Percentiles rank a stretch among this genome's conserved stretches.
These are phyloP conservation scores for Halocafeteria seosinensis DNA, from an alignment of 108 stramenopile species.

Conservation along the genomic window DNA sequence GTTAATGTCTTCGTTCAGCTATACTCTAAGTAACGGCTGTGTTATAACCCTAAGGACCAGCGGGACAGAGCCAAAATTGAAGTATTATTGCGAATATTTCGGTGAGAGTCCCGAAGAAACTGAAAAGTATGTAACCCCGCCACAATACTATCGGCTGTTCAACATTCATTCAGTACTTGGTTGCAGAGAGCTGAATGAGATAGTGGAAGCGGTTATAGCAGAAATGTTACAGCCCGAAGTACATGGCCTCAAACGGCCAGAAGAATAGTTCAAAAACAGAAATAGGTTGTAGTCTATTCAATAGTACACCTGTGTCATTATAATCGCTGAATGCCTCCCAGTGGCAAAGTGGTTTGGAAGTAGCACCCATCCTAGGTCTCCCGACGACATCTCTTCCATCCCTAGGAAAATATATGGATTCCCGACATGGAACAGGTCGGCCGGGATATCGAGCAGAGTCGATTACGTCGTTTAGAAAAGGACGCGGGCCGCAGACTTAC, in stretches of 20 bases:
- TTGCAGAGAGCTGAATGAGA: background rate
- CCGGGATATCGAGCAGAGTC: too few relatives aligned
- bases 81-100: conserved; percentile 70
- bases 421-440: too few relatives aligned
- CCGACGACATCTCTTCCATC: too few relatives aligned
- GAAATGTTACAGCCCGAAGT: background rate
- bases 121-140: background rate
- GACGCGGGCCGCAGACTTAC: too few relatives aligned
- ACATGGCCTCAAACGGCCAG: background rate
- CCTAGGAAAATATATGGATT: too few relatives aligned
- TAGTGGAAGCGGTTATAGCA: background rate
- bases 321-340: too few relatives aligned
- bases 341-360: background rate
- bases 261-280: too few relatives aligned
- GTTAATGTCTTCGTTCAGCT: too few relatives aligned
- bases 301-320: too few relatives aligned
- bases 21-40: conserved; percentile 69
- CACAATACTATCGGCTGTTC: background rate
- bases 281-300: too few relatives aligned
- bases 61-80: conserved; percentile 95
- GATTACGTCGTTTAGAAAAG: too few relatives aligned
- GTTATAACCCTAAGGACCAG: conserved; percentile 75
- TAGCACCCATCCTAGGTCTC: background rate
- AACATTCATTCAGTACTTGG: background rate
- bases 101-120: background rate